These are phyloP conservation scores for Volvox reticuliferus DNA, from an alignment of 139 green algal species.

Conservation along the genomic window DNA sequence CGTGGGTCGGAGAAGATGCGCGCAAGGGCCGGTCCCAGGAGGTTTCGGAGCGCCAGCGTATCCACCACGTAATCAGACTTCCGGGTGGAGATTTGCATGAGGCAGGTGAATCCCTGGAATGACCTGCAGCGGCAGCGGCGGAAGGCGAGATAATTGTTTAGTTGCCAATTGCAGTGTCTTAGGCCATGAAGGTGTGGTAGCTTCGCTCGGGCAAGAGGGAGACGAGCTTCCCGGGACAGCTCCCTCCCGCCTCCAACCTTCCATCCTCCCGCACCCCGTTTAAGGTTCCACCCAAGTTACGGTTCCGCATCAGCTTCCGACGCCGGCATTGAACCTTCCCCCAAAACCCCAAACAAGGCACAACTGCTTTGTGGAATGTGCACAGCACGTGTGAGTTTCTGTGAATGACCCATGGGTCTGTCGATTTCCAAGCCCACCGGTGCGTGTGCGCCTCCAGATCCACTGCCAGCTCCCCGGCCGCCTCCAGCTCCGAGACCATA, in stretches of 20 bases:
- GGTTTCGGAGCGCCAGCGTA: conserved; percentile 74
- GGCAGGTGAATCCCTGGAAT: conserved; percentile 90
- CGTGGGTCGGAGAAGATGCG: conserved; percentile 77
- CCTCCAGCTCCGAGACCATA: conserved; percentile 65
- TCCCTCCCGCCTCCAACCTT: not conserved
- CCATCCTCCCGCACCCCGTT: no score
- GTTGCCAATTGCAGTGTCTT: not conserved
- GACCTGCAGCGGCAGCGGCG: conserved; percentile 48
- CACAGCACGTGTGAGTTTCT: no score
- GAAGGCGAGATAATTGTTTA: not conserved
- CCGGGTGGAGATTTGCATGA: conserved; percentile 94
- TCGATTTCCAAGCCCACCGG: conserved; percentile 56
- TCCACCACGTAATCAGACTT: conserved; percentile 91
- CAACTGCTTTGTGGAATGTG: no score
- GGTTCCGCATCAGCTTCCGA: no score
- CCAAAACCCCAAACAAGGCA: not conserved
- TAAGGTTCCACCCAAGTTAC: no score
- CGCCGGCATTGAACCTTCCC: no score
- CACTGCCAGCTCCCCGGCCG: conserved; percentile 77
- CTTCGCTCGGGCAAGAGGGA: not conserved
- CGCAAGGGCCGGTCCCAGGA: conserved; percentile 71
- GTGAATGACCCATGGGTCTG: no score
- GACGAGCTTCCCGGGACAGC: not conserved
- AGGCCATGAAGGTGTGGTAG: not conserved
- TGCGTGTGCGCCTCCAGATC: conserved; percentile 94